Evolutionary conservation across 306 rosid genomes (phyloP), one percentile per base, ranked within the genome.

Genomic region (Erythrophleum fordii): DNA sequence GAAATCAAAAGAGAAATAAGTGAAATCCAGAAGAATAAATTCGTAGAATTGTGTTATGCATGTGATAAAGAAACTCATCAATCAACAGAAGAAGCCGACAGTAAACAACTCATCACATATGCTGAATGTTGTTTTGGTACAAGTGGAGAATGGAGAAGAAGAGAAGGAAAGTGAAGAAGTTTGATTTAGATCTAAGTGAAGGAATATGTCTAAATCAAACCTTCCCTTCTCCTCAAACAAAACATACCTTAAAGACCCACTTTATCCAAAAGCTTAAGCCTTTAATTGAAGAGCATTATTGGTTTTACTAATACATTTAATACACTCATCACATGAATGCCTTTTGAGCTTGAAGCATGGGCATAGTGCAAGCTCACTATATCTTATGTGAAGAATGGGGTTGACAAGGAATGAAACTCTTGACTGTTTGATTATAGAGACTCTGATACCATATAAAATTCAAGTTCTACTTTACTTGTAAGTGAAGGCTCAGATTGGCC

Each of bases 21-120:
- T 68, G 6, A 53, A 14, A 56, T 44, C 44, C 49, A 53, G 42
- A 46, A 74, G 68, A 45, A 16, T 23, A 17, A 53, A 48, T 46
- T 51, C n/a, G n/a, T n/a, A n/a, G n/a, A n/a, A n/a, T n/a, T n/a
- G n/a, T n/a, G n/a, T 62, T 51, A 39, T 56, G 49, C 52, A 51
- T 29, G 34, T 59, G 55, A 56, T 42, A 70, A 68, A 28, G 73
- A 31, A 73, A 20, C 77, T 18, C 16, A 64, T 17, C 71, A 48
- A 65, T 37, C 42, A 37, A 37, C 42, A 37, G 42, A 37, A 37
- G 42, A 37, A 37, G 42, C 42, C 3, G 42, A 37, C 0, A 1
- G 42, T 37, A 37, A 37, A 4, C 8, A 37, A 37, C 42, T 6
- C 8, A 37, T 37, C 42, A 5, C 8, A 37, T 37, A 37, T 37